These are phyloP conservation scores for Populus trichocarpa DNA, from an alignment of 441 rosid genomes.

Conservation along the genomic window DNA sequence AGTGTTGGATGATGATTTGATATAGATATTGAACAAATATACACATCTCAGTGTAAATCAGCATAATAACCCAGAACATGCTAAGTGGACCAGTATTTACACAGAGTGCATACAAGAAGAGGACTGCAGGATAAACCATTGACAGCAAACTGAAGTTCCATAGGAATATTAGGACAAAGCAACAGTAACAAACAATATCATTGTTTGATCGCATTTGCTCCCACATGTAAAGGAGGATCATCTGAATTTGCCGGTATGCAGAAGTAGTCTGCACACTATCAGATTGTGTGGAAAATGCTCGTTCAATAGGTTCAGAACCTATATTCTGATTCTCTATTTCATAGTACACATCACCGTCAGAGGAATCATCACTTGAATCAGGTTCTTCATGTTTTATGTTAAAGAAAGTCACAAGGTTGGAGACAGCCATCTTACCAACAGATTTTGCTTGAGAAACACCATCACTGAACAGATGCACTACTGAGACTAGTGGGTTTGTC, in stretches of 20 bases:
- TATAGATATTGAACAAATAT: slow-evolving; percentile 80
- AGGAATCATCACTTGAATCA: slow-evolving; percentile 53
- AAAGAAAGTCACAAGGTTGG: slow-evolving; percentile 69
- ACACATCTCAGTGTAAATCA: slow-evolving; percentile 82
- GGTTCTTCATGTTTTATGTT: slow-evolving; percentile 70
- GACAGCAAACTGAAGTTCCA: slow-evolving; percentile 98
- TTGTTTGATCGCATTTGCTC: slow-evolving; percentile 88
- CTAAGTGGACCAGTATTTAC: slow-evolving; percentile 79
- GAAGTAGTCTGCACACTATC: slow-evolving; percentile 48
- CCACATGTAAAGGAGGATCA: slow-evolving; percentile 89
- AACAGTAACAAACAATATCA: slow-evolving; percentile 88
- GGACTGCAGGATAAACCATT: slow-evolving; percentile 86
- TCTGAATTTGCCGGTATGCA: slow-evolving; percentile 76
- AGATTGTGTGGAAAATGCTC: slow-evolving; percentile 70
- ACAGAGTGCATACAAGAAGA: slow-evolving; percentile 87
- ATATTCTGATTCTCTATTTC: slow-evolving; percentile 72
- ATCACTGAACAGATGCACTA: slow-evolving; percentile 76
- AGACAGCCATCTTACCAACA: slow-evolving; percentile 84
- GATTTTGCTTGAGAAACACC: slow-evolving; percentile 94
- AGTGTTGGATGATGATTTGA: slow-evolving; percentile 93
- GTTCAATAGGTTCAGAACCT: slow-evolving; percentile 39
- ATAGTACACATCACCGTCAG: slow-evolving; percentile 67
- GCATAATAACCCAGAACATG: slow-evolving; percentile 86
- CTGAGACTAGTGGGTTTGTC: slow-evolving; percentile 65
- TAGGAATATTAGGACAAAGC: slow-evolving; percentile 73